Evolutionary conservation across 1,139 yeast species (phyloP).

Genomic region (Suhomyces bribrorum): DNA sequence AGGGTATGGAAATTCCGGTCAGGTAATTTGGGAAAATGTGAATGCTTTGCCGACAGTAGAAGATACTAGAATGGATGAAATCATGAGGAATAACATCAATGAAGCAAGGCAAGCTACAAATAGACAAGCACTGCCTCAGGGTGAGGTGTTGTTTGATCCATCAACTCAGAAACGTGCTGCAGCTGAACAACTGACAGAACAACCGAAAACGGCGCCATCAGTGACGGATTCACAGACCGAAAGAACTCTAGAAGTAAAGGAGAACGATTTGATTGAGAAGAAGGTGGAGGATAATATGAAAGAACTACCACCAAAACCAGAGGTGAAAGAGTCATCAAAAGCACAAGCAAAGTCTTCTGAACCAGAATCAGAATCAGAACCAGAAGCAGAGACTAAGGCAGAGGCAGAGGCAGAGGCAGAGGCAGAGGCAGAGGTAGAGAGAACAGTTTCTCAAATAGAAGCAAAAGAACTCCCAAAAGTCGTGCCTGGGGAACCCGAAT

Average conservation of each 20-base stretch:
- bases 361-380: neutral
- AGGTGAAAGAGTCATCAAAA: no score
- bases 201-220: no score
- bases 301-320: neutral
- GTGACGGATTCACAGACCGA: no score
- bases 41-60: conserved; percentile 56
- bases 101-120: conserved; percentile 15
- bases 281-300: no score
- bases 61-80: conserved; percentile 48
- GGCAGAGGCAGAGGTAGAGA: neutral
- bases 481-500: no score
- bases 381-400: neutral
- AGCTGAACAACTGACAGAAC: neutral
- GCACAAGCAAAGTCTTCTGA: no score
- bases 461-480: no score
- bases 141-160: neutral
- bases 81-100: conserved; percentile 44
- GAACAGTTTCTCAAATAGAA: neutral
- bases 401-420: neutral
- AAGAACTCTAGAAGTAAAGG: no score
- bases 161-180: neutral
- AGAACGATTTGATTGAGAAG: no score
- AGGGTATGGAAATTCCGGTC: conserved; percentile 69
- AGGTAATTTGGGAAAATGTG: conserved; percentile 64
- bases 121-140: neutral